Evolutionary conservation across 306 rosid genomes (phyloP).

Genomic region (Cucumis hystrix): DNA sequence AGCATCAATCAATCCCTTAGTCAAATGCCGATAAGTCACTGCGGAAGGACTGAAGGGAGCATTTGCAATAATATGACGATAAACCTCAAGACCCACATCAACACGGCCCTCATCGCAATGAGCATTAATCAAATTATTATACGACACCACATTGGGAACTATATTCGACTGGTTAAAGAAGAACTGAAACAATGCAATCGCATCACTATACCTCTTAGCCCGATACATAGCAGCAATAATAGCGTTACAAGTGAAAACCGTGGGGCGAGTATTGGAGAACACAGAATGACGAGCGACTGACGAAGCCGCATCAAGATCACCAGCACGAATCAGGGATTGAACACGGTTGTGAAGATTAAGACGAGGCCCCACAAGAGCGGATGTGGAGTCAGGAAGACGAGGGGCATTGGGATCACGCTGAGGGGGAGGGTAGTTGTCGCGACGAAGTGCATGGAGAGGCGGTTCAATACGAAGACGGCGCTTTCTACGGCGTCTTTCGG

Average conservation of each 20-base stretch:
- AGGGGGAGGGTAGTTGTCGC: conserved; percentile 34
- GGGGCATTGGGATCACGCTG: conserved; percentile 80
- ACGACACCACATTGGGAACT: conserved; percentile 82
- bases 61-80: conserved; percentile 44
- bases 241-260: conserved; percentile 96
- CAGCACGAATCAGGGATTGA: conserved; percentile 84
- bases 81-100: conserved; percentile 57
- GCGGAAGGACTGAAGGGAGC: conserved; percentile 83
- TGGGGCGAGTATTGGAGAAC: conserved; percentile 83
- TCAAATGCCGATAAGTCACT: conserved; percentile 68
- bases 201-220: conserved; percentile 55
- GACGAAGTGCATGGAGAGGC: conserved; percentile 67
- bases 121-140: conserved; percentile 67
- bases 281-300: conserved; percentile 67
- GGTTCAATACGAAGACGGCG: conserved; percentile 91
- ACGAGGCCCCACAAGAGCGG: conserved; percentile 68
- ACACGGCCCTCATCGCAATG: conserved; percentile 83
- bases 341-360: conserved; percentile 87
- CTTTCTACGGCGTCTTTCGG: conserved; percentile 83
- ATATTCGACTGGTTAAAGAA: conserved; percentile 72
- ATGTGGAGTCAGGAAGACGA: conserved; percentile 79
- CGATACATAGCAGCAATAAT: conserved; percentile 91
- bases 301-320: conserved; percentile 81
- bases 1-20: conserved; percentile 57
- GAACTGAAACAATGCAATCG: conserved; percentile 64